These are phyloP conservation scores for Leishmania aethiopica DNA, from an alignment of 208 protist genomes.

Conservation along the genomic window DNA sequence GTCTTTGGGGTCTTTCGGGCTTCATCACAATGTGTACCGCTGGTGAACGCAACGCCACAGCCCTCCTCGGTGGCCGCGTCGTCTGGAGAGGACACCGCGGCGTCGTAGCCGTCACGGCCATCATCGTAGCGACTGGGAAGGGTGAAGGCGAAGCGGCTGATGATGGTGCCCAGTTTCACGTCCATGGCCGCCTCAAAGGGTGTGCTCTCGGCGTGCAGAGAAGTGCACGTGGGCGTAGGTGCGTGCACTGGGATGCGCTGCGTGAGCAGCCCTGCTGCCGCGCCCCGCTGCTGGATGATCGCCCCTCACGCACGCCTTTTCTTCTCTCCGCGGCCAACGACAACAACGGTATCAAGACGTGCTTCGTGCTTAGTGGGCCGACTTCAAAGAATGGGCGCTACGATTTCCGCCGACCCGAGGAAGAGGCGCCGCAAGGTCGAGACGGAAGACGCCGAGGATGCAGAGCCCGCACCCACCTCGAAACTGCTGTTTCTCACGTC, in stretches of 20 bases:
- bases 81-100: not conserved
- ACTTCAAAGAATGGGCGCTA: too few species aligned
- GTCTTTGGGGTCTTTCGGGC: not conserved
- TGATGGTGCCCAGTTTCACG: conserved; percentile 13
- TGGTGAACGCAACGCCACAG: not conserved
- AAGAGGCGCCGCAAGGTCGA: too few species aligned
- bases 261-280: not conserved
- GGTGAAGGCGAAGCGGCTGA: conserved; percentile 19
- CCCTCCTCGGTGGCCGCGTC: not conserved
- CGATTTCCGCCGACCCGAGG: too few species aligned
- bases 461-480: not conserved
- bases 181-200: conserved; percentile 2
- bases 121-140: not conserved
- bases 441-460: not conserved
- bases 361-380: too few species aligned
- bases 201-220: not conserved
- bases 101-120: not conserved
- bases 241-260: not conserved
- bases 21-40: not conserved
- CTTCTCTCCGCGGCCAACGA: too few species aligned
- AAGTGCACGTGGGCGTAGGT: not conserved
- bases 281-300: too few species aligned
- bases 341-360: not conserved
- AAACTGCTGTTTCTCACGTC: too few species aligned
- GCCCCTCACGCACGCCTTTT: too few species aligned